Evolutionary conservation across 768 basidiomycete species (phyloP), one percentile per base, ranked within the genome.

Genomic region (Coprinopsis marcescibilis): DNA sequence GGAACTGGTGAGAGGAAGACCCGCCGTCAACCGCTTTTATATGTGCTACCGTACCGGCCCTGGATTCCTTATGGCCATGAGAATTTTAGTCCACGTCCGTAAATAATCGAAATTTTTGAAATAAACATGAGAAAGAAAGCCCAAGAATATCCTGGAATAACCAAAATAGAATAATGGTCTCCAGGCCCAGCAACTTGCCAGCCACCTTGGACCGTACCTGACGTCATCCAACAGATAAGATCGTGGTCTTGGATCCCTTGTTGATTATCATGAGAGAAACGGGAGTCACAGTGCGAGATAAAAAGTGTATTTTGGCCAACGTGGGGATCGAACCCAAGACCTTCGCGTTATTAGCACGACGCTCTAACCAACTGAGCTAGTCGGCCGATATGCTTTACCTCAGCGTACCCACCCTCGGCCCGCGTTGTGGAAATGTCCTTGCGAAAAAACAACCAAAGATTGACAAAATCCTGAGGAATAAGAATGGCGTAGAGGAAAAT

Each of bases 281-380:
- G 8, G 29, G 29, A 8, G 8, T 32, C 8, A 8, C 29, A 32
- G 8, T 32, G 8, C 29, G 29, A 32, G 29, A n/a, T 10, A 41
- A 4, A 30, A 33, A 4, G 23, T 2, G 25, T 1, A 13, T 6
- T 14, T 3, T 52, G 52, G 52, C 52, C 52, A 52, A 52, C 52
- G 48, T 52, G 52, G 52, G 52, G 52, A 52, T 52, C 52, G 52
- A 52, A 52, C 52, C 77, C 77, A 78, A 74, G 77, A 79, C 76
- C 77, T 76, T 76, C 73, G 77, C 73, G 75, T 78, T 77, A 80
- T 80, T 82, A 83, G 81, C 78, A 80, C 81, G 75, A 81, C 81
- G 82, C 81, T 83, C 81, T 83, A 83, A 83, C 82, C 82, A 83
- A 70, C 82, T 83, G 81, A 83, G 81, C 81, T 82, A 83, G 78